Evolutionary conservation across 345 rosid species (phyloP).

Genomic region (Camelina sativa): DNA sequence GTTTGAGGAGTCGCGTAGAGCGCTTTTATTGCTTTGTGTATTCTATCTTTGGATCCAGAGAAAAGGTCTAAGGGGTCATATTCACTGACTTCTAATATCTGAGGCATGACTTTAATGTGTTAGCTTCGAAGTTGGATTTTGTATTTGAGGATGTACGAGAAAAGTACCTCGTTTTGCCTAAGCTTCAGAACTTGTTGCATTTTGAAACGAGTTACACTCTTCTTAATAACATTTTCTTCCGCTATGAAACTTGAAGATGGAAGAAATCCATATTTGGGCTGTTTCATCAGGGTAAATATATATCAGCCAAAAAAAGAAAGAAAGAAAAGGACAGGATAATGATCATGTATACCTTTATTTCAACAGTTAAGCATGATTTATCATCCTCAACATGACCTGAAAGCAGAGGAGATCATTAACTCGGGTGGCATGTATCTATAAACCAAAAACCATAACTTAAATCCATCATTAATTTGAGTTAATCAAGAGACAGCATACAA

Average conservation of each 20-base stretch:
- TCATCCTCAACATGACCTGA: slow-evolving; percentile 55
- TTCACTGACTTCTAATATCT: slow-evolving; percentile 74
- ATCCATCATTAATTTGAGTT: not conserved
- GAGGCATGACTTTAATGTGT: not conserved
- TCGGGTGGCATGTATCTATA: too few species aligned
- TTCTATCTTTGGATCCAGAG: slow-evolving; percentile 80
- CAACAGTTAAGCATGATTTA: slow-evolving; percentile 64
- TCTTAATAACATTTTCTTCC: slow-evolving; percentile 65
- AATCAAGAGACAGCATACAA: slow-evolving; percentile 1
- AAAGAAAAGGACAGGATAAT: not conserved
- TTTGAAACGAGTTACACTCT: slow-evolving; percentile 60
- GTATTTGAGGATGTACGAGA: not conserved
- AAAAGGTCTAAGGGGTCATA: slow-evolving; percentile 87
- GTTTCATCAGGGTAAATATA: slow-evolving; percentile 50
- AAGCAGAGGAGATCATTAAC: slow-evolving; percentile 14
- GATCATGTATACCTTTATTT: slow-evolving; percentile 62
- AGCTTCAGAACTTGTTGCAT: slow-evolving; percentile 89
- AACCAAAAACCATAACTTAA: slow-evolving; percentile 6
- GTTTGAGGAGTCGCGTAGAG: slow-evolving; percentile 78
- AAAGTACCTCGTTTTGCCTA: slow-evolving; percentile 56
- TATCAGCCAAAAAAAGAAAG: slow-evolving; percentile 14
- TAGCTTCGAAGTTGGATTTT: not conserved
- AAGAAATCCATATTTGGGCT: slow-evolving; percentile 98
- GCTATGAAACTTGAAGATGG: slow-evolving; percentile 69
- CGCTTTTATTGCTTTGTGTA: slow-evolving; percentile 69